Percentiles rank a stretch among this genome's conserved stretches.
Evolutionary conservation across 202 grass and related monocot species (phyloP).

Genomic region (Bolboschoenoplectus hybrid): DNA sequence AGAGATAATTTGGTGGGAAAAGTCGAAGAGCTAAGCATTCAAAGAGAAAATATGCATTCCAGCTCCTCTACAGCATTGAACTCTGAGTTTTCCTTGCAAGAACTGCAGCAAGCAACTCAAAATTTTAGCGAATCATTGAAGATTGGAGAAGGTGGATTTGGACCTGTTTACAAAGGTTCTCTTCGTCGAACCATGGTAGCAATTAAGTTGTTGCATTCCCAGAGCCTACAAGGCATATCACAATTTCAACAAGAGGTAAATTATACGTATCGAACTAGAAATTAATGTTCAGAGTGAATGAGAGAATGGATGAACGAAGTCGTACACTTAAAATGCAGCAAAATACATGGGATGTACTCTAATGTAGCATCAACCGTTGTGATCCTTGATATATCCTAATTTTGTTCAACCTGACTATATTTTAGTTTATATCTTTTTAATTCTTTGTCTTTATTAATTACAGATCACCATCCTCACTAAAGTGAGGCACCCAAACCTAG

Average conservation of each 20-base stretch:
- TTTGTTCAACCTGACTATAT: neutral
- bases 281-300: neutral
- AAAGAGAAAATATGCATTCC: neutral
- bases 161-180: slow-evolving; percentile 49
- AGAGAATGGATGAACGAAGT: neutral
- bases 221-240: slow-evolving; percentile 36
- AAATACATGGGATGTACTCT: neutral
- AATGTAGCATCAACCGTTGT: neutral
- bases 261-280: neutral
- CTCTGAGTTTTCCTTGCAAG: slow-evolving; percentile 41
- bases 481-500: slow-evolving; percentile 52
- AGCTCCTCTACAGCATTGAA: slow-evolving; percentile 11
- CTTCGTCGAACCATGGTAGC: slow-evolving; percentile 40
- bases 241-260: slow-evolving; percentile 50
- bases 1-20: slow-evolving; percentile 49
- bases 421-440: neutral
- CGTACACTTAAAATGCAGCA: neutral
- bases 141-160: slow-evolving; percentile 51
- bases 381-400: slow-evolving; percentile 25
- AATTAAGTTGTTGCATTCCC: slow-evolving; percentile 43
- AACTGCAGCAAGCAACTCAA: slow-evolving; percentile 46
- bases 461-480: slow-evolving; percentile 49
- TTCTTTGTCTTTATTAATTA: neutral
- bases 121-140: slow-evolving; percentile 36
- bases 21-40: slow-evolving; percentile 27